Percentiles rank a stretch among this genome's conserved stretches.
Evolutionary conservation across 2,329 filamentous ascomycete species (phyloP).

Genomic region (Ophiostoma tasmaniense): DNA sequence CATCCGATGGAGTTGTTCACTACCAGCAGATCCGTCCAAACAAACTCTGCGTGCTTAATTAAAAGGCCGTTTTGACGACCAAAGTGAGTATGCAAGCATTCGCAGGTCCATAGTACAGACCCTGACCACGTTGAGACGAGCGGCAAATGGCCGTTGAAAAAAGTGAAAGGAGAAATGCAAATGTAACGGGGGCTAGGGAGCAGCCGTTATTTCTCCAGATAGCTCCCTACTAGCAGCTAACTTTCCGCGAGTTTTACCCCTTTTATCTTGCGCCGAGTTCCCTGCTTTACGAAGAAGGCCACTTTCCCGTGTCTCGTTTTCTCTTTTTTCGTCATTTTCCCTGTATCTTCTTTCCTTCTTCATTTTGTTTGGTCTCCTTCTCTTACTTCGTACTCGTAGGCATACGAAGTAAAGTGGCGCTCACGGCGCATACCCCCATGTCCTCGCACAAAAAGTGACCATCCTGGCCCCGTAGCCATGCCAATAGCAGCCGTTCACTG

Average conservation of each 20-base stretch:
- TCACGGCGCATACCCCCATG: background rate
- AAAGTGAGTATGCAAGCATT: background rate
- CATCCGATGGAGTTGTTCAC: background rate
- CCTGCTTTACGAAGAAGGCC: background rate
- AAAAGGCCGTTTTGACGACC: background rate
- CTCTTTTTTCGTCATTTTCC: no score
- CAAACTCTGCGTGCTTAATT: background rate
- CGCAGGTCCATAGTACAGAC: background rate
- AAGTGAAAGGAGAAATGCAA: background rate
- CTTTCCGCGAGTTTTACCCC: background rate
- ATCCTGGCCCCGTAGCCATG: background rate
- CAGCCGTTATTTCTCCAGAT: slow-evolving; percentile 1
- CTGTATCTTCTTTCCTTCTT: background rate
- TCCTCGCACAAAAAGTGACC: background rate
- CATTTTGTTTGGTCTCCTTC: background rate
- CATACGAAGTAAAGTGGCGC: background rate
- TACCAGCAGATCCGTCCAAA: background rate
- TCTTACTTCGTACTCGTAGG: background rate
- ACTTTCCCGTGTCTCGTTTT: background rate
- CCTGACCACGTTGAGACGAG: background rate
- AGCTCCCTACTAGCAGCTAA: background rate
- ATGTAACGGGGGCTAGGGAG: background rate
- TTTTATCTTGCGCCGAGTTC: background rate
- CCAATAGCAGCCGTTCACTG: background rate
- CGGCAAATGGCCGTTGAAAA: background rate